phyloP scores from a whole-genome alignment of 768 basidiomycete genomes.

The Mycena pura region DNA sequence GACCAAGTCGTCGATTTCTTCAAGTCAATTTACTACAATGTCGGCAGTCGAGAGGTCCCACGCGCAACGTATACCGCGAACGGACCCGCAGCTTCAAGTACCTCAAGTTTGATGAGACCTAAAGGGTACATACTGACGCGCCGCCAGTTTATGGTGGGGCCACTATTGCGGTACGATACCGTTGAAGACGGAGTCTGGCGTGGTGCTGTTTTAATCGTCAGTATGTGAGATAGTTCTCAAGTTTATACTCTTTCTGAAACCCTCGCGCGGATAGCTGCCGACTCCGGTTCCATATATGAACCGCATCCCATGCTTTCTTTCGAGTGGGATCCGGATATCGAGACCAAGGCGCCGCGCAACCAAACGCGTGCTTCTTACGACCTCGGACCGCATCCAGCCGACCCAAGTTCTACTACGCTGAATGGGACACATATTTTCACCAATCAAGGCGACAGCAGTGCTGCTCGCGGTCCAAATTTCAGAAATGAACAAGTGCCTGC shows the following conservation, averaged over 20 bases:
- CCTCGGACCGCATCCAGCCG: slow-evolving; percentile 76
- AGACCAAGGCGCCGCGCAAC: slow-evolving; percentile 9
- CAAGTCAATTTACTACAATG: slow-evolving; percentile 54
- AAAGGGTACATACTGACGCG: background rate
- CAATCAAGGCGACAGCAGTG: slow-evolving; percentile 26
- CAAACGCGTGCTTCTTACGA: slow-evolving; percentile 50
- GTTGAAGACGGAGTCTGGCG: slow-evolving; percentile 84
- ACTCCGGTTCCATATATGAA: slow-evolving; percentile 79
- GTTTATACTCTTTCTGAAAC: background rate
- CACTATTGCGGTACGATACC: slow-evolving; percentile 87
- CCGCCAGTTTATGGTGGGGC: slow-evolving; percentile 84
- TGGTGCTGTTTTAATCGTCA: slow-evolving; percentile 89
- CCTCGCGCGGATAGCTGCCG: slow-evolving; percentile 58
- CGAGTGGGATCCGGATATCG: slow-evolving; percentile 71
- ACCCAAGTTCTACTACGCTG: slow-evolving; percentile 62
- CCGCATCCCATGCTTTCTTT: slow-evolving; percentile 74
- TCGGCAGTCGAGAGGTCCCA: slow-evolving; percentile 72
- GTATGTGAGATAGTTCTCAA: slow-evolving; percentile 53
- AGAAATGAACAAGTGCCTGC: slow-evolving; percentile 55
- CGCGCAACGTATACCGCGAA: slow-evolving; percentile 61
- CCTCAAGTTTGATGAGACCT: slow-evolving; percentile 11
- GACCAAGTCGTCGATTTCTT: slow-evolving; percentile 40
- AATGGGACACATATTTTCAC: slow-evolving; percentile 20
- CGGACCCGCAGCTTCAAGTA: slow-evolving; percentile 81
- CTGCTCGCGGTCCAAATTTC: slow-evolving; percentile 39